Evolutionary conservation across 306 rosid genomes (phyloP).

Genomic region (Senna siamea): DNA sequence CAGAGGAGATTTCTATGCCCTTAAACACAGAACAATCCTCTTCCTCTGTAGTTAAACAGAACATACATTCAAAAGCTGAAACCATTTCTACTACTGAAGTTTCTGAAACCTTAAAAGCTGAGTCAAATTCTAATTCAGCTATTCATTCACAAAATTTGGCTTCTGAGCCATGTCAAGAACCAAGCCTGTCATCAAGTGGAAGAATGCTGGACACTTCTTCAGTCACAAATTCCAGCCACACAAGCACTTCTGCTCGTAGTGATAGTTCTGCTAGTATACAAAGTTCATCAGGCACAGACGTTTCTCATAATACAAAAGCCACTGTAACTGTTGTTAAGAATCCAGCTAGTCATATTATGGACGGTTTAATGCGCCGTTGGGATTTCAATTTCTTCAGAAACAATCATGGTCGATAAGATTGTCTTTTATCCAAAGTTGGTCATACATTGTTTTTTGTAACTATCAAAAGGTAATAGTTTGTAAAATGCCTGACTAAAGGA

Average conservation of each 20-base stretch:
- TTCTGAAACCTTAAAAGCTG: constrained; percentile 41
- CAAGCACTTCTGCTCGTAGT: constrained; percentile 52
- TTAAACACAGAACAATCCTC: constrained; percentile 40
- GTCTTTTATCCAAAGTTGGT: constrained; percentile 36
- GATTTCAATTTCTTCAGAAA: constrained; percentile 89
- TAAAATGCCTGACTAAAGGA: constrained; percentile 49
- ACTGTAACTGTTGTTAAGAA: constrained; percentile 77
- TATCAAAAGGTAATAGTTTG: constrained; percentile 46
- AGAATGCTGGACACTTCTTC: constrained; percentile 41
- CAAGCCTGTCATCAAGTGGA: constrained; percentile 38
- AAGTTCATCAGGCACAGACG: constrained; percentile 64
- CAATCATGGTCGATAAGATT: constrained; percentile 59
- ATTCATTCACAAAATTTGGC: constrained; percentile 42
- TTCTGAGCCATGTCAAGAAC: constrained; percentile 42
- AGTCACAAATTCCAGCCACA: constrained; percentile 48
- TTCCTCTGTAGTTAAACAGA: constrained; percentile 37
- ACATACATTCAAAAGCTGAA: constrained; percentile 47
- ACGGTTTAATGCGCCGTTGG: constrained; percentile 95
- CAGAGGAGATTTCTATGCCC: constrained; percentile 36
- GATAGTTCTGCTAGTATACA: constrained; percentile 53
- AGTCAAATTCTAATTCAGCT: constrained; percentile 46
- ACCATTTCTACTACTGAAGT: constrained; percentile 49
- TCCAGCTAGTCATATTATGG: constrained; percentile 84
- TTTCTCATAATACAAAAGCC: constrained; percentile 89
- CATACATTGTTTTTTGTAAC: constrained; percentile 61